Evolutionary conservation across 345 rosid species (phyloP).

Genomic region (Eucalyptus cladocalyx): DNA sequence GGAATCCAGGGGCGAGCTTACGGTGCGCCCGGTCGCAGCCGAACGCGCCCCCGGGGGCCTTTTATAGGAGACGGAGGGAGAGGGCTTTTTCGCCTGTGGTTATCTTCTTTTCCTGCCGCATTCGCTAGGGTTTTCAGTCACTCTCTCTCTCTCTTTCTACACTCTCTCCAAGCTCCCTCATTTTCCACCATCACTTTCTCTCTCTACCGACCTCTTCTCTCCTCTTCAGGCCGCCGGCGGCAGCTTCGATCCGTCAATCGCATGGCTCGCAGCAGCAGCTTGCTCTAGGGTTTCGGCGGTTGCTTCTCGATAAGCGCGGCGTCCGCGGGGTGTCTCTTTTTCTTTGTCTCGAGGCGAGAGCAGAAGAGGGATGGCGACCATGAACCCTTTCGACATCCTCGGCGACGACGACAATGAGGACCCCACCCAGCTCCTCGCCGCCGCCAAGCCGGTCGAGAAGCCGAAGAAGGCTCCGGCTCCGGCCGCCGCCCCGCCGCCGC

Average conservation of each 20-base stretch:
- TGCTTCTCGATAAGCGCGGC: neutral
- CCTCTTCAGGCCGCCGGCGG: neutral
- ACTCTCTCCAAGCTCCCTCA: neutral
- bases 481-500: constrained; percentile 19
- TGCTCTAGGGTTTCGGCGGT: neutral
- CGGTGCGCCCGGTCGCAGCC: neutral
- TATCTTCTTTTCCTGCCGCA: constrained; percentile 24
- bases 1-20: neutral
- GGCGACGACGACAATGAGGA: constrained; percentile 81
- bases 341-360: neutral
- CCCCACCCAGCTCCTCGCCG: constrained; percentile 42
- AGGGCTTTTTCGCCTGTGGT: neutral
- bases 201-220: neutral
- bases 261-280: neutral
- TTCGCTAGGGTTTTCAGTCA: constrained; percentile 30
- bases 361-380: constrained; percentile 48
- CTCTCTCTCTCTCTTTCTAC: neutral
- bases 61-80: constrained; percentile 21
- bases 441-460: constrained; percentile 13
- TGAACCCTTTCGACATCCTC: constrained; percentile 86
- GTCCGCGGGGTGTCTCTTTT: neutral
- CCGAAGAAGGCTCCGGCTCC: neutral
- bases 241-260: neutral
- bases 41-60: constrained; percentile 7
- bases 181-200: neutral